phyloP scores from a whole-genome alignment of 345 rosid genomes.

The Eucalyptus victrix region DNA sequence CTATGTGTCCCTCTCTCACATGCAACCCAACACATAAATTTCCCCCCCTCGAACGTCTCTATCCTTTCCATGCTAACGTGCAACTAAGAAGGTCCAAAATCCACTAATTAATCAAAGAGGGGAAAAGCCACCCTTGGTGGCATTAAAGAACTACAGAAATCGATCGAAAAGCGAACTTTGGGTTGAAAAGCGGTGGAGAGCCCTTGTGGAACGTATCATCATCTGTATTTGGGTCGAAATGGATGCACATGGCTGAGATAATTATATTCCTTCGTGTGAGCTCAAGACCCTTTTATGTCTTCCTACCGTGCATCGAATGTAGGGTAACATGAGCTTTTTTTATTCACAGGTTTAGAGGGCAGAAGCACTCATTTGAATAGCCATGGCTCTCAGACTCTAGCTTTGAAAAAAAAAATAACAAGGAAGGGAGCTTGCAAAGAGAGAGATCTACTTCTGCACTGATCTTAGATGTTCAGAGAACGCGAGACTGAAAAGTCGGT shows the following conservation, averaged over 20 bases:
- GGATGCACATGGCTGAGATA: slow-evolving; percentile 47
- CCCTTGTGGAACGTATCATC: slow-evolving; percentile 16
- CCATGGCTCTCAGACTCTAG: not conserved
- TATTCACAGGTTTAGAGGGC: not conserved
- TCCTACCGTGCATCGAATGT: not conserved
- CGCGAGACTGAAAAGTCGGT: not conserved
- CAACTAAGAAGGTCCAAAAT: not conserved
- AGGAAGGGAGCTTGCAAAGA: not conserved
- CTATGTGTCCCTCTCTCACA: slow-evolving; percentile 19
- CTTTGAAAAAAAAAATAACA: not conserved
- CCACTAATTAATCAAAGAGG: not conserved
- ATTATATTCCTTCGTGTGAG: slow-evolving; percentile 19
- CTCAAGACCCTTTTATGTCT: not conserved
- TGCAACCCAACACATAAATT: slow-evolving; percentile 31
- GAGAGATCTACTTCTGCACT: not conserved
- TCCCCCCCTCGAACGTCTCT: not conserved
- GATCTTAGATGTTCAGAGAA: not conserved
- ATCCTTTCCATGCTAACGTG: not conserved
- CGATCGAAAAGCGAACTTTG: not conserved
- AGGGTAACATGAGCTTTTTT: slow-evolving; percentile 15
- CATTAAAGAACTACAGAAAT: not conserved
- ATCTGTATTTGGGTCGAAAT: not conserved
- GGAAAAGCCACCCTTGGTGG: not conserved
- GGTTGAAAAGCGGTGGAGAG: slow-evolving; percentile 1
- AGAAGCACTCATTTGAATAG: not conserved